Evolutionary conservation across 306 rosid genomes (phyloP), one percentile per base, ranked within the genome.

Genomic region (Cercis canadensis): DNA sequence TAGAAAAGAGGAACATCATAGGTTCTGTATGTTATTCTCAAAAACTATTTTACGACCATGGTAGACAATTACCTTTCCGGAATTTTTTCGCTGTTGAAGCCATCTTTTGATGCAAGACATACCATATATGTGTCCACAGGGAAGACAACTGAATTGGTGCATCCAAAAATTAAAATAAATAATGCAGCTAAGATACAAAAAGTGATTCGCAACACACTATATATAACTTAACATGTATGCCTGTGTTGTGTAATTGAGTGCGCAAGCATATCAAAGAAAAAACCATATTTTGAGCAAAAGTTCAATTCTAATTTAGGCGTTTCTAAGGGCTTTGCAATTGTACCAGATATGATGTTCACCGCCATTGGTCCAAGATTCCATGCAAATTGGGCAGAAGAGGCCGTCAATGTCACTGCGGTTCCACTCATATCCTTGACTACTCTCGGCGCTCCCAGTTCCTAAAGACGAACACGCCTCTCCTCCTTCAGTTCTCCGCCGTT

Each of bases 121-220:
- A 16, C 97, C 97, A 77, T 82, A 92, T 19, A 92, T 34, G 82
- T 92, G 97, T 54, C 97, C 97, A 65, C 97, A 92, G 67, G 97
- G 94, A 86, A 92, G 97, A 81, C 96, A 92, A 31, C 97, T 92
- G 87, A 73, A 81, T 24, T 31, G 78, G 36, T 43, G 62, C 72
- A 61, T 60, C 77, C 40, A 55, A 37, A 31, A 0, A 51, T 8
- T 11, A 70, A 24, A 46, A 5, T 11, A 19, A 57, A 15, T 51
- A 32, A 43, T 8, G 9, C 14, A 43, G n/a, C 14, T 43, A 11
- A 43, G 49, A 37, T 2, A 29, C 21, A 19, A 34, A 5, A 11
- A 65, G 8, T 18, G 18, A 36, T 36, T 8, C 51, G 21, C 9
- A 15, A 57, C 75, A 19, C 39, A 54, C 4, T 12, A 51, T 44